Conservation (phyloP, 2,329 filamentous ascomycete genomes). For the Daldinia eschscholtzii region DNA sequence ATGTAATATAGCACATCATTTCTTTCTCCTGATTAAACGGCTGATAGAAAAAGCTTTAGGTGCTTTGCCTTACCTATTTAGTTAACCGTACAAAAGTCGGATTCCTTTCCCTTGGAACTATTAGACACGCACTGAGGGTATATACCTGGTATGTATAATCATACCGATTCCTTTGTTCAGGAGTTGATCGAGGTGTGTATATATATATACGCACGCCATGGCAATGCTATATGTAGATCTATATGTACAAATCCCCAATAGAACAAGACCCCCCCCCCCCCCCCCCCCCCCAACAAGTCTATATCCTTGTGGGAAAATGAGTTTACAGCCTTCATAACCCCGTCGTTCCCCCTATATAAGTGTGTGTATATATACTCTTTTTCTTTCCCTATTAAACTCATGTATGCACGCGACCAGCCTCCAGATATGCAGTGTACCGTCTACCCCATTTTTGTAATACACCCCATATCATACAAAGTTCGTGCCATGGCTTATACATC, state of each 20-base stretch:
- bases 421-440: conserved; percentile 11
- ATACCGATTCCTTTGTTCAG: not conserved
- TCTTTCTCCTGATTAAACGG: not conserved
- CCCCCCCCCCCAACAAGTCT: not conserved
- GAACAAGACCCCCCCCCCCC: not conserved
- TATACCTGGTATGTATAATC: too few species aligned
- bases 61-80: too few species aligned
- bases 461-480: conserved; percentile 6
- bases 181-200: not conserved
- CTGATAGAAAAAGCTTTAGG: not conserved
- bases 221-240: not conserved
- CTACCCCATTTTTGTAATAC: conserved; percentile 9
- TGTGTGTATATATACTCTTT: not conserved
- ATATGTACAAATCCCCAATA: conserved; percentile 1
- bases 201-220: not conserved
- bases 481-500: not conserved
- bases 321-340: not conserved
- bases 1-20: not conserved
- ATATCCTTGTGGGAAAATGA: not conserved
- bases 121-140: too few species aligned
- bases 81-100: too few species aligned
- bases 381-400: not conserved
- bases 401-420: not conserved
- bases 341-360: not conserved
- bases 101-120: too few species aligned